These are phyloP conservation scores for Cyberlindnera petersonii DNA, from an alignment of 805 yeast genomes.

Conservation along the genomic window DNA sequence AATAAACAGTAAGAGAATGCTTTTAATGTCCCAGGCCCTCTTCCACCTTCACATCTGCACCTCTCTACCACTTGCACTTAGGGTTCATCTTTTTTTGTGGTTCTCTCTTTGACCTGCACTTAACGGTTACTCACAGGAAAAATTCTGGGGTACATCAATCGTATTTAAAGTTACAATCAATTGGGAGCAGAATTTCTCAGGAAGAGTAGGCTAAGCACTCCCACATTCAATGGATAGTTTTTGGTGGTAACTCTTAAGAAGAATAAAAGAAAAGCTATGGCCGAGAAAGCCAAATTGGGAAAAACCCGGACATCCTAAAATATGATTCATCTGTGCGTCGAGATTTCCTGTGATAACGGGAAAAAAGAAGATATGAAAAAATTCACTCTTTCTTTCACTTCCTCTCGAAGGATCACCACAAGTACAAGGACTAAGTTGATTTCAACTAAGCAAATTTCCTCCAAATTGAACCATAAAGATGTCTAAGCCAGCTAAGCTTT, in stretches of 20 bases:
- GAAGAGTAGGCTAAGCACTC: too few relatives aligned
- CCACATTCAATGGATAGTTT: too few relatives aligned
- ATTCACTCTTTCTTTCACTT: not conserved
- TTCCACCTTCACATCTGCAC: conserved; percentile 1
- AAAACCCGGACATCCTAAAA: conserved; percentile 1
- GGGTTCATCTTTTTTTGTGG: too few relatives aligned
- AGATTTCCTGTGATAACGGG: not conserved
- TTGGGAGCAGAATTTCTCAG: too few relatives aligned
- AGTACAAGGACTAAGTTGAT: too few relatives aligned
- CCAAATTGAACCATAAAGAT: conserved; percentile 6
- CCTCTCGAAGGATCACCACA: too few relatives aligned
- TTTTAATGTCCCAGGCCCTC: conserved; percentile 1
- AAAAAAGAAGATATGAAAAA: not conserved
- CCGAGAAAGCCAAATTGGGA: not conserved
- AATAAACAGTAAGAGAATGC: not conserved
- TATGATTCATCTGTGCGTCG: not conserved
- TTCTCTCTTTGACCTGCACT: too few relatives aligned
- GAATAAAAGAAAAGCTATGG: not conserved
- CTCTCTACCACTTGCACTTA: conserved; percentile 7
- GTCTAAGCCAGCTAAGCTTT: conserved; percentile 51
- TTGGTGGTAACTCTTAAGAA: too few relatives aligned
- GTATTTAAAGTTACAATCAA: too few relatives aligned
- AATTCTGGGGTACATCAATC: not conserved
- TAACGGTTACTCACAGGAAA: too few relatives aligned
- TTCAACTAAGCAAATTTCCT: too few relatives aligned